phyloP scores from a whole-genome alignment of 768 basidiomycete genomes.

The Galerina sulciceps region DNA sequence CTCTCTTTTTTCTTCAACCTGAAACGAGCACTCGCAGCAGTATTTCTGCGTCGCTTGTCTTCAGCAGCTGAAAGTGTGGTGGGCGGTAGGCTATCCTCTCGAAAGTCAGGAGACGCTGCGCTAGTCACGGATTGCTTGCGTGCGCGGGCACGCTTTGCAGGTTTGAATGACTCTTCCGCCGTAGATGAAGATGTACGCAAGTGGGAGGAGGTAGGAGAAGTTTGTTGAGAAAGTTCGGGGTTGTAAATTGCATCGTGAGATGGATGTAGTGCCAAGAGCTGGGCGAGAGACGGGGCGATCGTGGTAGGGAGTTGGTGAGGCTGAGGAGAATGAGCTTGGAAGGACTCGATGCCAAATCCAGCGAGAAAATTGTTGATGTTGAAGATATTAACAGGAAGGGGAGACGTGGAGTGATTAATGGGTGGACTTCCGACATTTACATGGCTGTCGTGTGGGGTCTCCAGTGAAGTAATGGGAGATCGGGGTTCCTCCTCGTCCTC shows the following conservation, averaged over 20 bases:
- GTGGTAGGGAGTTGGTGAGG: slow-evolving; percentile 34
- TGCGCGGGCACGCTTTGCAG: slow-evolving; percentile 60
- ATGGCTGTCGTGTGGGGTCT: slow-evolving; percentile 57
- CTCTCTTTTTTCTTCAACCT: slow-evolving; percentile 96
- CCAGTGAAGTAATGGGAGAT: slow-evolving; percentile 38
- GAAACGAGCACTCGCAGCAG: slow-evolving; percentile 92
- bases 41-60: slow-evolving; percentile 93
- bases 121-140: slow-evolving; percentile 51
- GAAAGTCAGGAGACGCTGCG: slow-evolving; percentile 32
- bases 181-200: slow-evolving; percentile 21
- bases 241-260: slow-evolving; percentile 29
- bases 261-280: slow-evolving; percentile 67
- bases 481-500: slow-evolving; percentile 51
- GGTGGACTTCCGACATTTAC: slow-evolving; percentile 58
- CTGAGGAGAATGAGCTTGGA: slow-evolving; percentile 23
- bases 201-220: slow-evolving; percentile 23
- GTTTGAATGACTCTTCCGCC: slow-evolving; percentile 36
- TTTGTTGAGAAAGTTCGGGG: slow-evolving; percentile 20
- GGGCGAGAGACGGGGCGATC: slow-evolving; percentile 64
- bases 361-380: slow-evolving; percentile 44
- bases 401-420: slow-evolving; percentile 24
- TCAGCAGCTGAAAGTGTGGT: slow-evolving; percentile 60
- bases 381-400: slow-evolving; percentile 35
- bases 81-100: slow-evolving; percentile 26
- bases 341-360: slow-evolving; percentile 24